A percentile compares a stretch with the other conserved stretches of the same genome.
Evolutionary conservation across 192 early-diverging fungal species (phyloP).

Genomic region (Backusella tuberculispora): DNA sequence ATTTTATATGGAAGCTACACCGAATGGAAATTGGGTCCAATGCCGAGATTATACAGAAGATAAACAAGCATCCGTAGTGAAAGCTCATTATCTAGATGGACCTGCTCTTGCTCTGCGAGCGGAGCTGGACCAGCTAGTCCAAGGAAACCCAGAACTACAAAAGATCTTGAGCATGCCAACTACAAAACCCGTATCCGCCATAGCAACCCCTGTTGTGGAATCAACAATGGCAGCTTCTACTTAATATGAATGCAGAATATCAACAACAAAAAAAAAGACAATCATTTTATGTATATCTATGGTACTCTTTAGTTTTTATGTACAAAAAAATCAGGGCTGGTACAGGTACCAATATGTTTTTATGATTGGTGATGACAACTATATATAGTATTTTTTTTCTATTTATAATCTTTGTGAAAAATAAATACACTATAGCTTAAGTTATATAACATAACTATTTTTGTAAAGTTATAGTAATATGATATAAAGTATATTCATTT

Average conservation of each 20-base stretch:
- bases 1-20: constrained; percentile 47
- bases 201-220: not conserved
- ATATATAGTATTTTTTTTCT: constrained; percentile 7
- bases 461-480: not conserved
- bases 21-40: constrained; percentile 50
- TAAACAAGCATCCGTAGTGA: constrained; percentile 56
- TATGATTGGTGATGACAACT: constrained; percentile 6
- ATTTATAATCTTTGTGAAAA: not conserved
- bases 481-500: not conserved
- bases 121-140: constrained; percentile 11
- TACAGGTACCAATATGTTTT: not conserved
- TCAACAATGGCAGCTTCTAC: not conserved
- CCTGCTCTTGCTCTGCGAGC: constrained; percentile 26
- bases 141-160: not conserved
- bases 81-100: constrained; percentile 53
- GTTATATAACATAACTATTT: not conserved
- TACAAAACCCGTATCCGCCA: not conserved
- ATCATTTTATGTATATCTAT: constrained; percentile 14
- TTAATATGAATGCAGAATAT: constrained; percentile 5
- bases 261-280: constrained; percentile 4
- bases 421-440: not conserved
- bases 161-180: not conserved
- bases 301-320: constrained; percentile 11
- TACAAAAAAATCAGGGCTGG: constrained; percentile 1
- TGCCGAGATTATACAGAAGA: constrained; percentile 67